phyloP scores from a whole-genome alignment of 805 yeast species.

The Metschnikowia borealis region DNA sequence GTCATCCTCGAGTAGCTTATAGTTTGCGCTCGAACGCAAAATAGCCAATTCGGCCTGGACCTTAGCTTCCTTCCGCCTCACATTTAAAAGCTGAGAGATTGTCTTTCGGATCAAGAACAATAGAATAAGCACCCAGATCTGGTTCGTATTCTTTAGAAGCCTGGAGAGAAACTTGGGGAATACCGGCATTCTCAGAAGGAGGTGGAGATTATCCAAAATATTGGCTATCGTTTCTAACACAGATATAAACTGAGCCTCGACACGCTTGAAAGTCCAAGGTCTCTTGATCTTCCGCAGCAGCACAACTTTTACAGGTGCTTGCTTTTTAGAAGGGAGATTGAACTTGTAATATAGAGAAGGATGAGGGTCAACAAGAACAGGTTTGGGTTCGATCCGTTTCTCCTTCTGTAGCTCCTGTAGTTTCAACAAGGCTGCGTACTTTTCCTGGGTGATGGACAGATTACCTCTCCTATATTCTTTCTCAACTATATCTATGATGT shows the following conservation, averaged over 20 bases:
- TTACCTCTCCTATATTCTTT: conserved; percentile 38
- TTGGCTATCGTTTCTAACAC: conserved; percentile 36
- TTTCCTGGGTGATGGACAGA: conserved; percentile 34
- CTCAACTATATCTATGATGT: conserved; percentile 25
- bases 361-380: conserved; percentile 24
- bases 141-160: conserved; percentile 39
- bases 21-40: conserved; percentile 21
- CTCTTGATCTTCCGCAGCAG: not conserved
- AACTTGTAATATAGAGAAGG: conserved; percentile 35
- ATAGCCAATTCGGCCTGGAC: conserved; percentile 35
- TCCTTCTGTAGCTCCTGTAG: conserved; percentile 20
- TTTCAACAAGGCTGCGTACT: conserved; percentile 28
- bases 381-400: conserved; percentile 8
- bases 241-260: conserved; percentile 28
- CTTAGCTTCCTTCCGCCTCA: conserved; percentile 35
- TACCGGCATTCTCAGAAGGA: conserved; percentile 41
- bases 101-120: conserved; percentile 40
- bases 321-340: conserved; percentile 17
- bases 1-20: conserved; percentile 20
- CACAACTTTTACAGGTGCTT: not conserved
- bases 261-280: conserved; percentile 26
- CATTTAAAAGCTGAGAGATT: conserved; percentile 38
- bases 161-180: conserved; percentile 32
- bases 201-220: conserved; percentile 39
- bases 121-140: conserved; percentile 40